These are phyloP conservation scores for Eudorina sp. DNA, from an alignment of 139 green algal genomes.

Conservation along the genomic window DNA sequence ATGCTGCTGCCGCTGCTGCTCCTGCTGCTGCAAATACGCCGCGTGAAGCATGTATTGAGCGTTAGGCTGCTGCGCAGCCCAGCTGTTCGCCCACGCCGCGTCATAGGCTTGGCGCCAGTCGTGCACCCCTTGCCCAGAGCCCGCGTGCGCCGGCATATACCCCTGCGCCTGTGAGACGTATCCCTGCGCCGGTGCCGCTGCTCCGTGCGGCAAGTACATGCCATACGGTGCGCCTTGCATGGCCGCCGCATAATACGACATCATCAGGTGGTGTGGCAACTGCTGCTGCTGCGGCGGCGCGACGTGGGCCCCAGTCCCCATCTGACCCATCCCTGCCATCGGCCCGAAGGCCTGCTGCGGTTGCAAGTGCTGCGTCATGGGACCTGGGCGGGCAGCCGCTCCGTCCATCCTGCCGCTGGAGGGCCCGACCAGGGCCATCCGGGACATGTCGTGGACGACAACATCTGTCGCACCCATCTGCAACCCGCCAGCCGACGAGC, in stretches of 20 bases:
- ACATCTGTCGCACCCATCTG: too few relatives aligned
- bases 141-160: not conserved
- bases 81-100: not conserved
- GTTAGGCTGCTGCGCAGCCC: not conserved
- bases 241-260: not conserved
- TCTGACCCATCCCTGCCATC: not conserved
- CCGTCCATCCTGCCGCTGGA: not conserved
- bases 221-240: constrained; percentile 13
- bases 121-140: not conserved
- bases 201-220: not conserved
- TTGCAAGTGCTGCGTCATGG: not conserved
- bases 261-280: not conserved
- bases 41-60: not conserved
- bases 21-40: constrained; percentile 12
- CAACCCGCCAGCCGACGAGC: not conserved
- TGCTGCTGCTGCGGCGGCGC: not conserved
- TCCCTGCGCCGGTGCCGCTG: not conserved
- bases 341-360: not conserved
- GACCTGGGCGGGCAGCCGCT: not conserved
- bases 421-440: not conserved
- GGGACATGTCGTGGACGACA: not conserved
- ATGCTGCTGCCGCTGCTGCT: constrained; percentile 22
- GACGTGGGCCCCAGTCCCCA: not conserved
- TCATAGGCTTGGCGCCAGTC: not conserved
- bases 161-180: not conserved